phyloP scores from a whole-genome alignment of 2,329 filamentous ascomycete genomes.

The Xylariaceae sp. region DNA sequence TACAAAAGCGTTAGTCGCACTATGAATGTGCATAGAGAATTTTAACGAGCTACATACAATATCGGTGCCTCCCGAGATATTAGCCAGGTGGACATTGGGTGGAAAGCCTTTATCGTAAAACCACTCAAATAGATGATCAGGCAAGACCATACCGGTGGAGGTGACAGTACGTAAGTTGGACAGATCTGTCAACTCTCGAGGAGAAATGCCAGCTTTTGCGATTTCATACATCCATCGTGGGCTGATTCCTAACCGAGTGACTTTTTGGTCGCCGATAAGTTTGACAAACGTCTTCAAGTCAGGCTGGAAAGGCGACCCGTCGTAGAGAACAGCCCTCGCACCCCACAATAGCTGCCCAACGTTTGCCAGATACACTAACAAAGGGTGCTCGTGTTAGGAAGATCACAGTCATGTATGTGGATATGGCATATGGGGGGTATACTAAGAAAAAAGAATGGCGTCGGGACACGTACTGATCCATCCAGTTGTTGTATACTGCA shows the following conservation, averaged over 20 bases:
- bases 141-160: slow-evolving; percentile 79
- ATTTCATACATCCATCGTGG: slow-evolving; percentile 76
- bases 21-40: not conserved
- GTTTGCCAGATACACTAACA: slow-evolving; percentile 62
- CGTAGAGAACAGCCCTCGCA: slow-evolving; percentile 67
- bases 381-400: no score
- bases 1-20: slow-evolving; percentile 25
- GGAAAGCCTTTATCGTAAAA: slow-evolving; percentile 72
- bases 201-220: slow-evolving; percentile 60
- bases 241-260: slow-evolving; percentile 72
- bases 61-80: slow-evolving; percentile 77
- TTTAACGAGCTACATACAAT: slow-evolving; percentile 47
- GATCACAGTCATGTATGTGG: no score
- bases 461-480: slow-evolving; percentile 62
- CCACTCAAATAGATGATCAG: slow-evolving; percentile 77
- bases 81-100: slow-evolving; percentile 61
- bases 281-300: slow-evolving; percentile 62
- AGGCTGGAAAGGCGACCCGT: slow-evolving; percentile 77
- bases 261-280: slow-evolving; percentile 59
- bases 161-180: slow-evolving; percentile 59
- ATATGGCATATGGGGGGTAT: no score
- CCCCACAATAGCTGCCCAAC: slow-evolving; percentile 60
- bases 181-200: slow-evolving; percentile 62
- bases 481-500: slow-evolving; percentile 66
- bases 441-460: no score